phyloP scores from a whole-genome alignment of 164 flowering plant genomes.

The Berberis thunbergii region DNA sequence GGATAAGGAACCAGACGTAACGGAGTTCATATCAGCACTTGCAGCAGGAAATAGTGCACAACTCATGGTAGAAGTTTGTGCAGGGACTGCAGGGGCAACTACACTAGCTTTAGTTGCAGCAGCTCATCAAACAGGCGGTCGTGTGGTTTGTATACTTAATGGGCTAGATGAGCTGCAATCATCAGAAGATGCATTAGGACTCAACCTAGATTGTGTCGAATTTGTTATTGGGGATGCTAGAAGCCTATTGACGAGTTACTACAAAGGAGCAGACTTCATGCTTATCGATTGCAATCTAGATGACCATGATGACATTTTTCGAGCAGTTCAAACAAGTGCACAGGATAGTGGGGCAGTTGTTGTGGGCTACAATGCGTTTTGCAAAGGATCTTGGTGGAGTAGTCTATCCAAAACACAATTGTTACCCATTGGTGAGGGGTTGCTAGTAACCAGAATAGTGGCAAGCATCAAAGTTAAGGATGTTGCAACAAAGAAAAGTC shows the following conservation, averaged over 20 bases:
- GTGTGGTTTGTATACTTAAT: constrained; percentile 49
- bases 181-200: constrained; percentile 30
- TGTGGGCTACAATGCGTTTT: constrained; percentile 62
- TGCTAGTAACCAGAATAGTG: constrained; percentile 41
- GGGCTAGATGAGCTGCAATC: constrained; percentile 24
- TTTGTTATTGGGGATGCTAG: constrained; percentile 55
- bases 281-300: constrained; percentile 58
- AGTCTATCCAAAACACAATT: constrained; percentile 36
- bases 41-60: constrained; percentile 78
- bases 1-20: constrained; percentile 52
- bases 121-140: constrained; percentile 67
- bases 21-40: constrained; percentile 71
- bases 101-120: constrained; percentile 59
- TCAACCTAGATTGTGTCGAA: constrained; percentile 26
- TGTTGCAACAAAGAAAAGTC: constrained; percentile 32
- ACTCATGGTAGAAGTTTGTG: constrained; percentile 54
- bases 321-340: constrained; percentile 21
- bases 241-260: constrained; percentile 27
- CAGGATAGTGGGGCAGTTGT: constrained; percentile 27
- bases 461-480: constrained; percentile 5
- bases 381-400: constrained; percentile 38
- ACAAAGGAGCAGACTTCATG: constrained; percentile 52
- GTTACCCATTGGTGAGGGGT: constrained; percentile 71
- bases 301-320: constrained; percentile 35
- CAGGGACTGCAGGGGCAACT: constrained; percentile 31